A percentile compares a stretch with the other conserved stretches of the same genome.
These are phyloP conservation scores for Mediolabrus comicus DNA, from an alignment of 108 stramenopile genomes.

Conservation along the genomic window DNA sequence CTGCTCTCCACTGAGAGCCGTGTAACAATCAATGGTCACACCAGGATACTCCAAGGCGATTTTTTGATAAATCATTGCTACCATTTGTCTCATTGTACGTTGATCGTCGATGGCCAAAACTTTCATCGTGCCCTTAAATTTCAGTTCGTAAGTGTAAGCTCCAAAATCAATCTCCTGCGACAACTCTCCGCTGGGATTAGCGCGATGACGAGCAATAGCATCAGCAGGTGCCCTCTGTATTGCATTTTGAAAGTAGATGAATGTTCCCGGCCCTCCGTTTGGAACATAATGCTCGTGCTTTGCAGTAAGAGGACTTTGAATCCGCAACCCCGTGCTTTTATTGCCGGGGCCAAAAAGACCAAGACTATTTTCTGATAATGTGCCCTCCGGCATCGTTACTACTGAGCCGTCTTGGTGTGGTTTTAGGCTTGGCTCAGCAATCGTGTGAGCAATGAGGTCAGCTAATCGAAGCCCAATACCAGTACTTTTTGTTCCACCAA, in stretches of 20 bases:
- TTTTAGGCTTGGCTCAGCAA: conserved; percentile 35
- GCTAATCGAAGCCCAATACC: conserved; percentile 45
- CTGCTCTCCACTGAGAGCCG: conserved; percentile 40
- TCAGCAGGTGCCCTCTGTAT: conserved; percentile 34
- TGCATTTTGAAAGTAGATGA: conserved; percentile 42
- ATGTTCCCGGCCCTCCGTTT: conserved; percentile 33
- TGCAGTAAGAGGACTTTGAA: conserved; percentile 17
- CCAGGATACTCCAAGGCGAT: conserved; percentile 30
- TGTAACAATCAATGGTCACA: conserved; percentile 34
- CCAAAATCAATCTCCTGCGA: conserved; percentile 38
- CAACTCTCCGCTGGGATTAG: conserved; percentile 26
- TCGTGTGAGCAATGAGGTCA: conserved; percentile 41
- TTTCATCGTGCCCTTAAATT: conserved; percentile 34
- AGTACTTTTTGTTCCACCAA: conserved; percentile 31
- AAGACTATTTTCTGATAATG: conserved; percentile 12
- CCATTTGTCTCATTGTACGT: conserved; percentile 51
- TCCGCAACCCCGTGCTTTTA: conserved; percentile 21
- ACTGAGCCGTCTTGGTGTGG: conserved; percentile 30
- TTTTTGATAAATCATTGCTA: conserved; percentile 47
- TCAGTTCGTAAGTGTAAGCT: conserved; percentile 26
- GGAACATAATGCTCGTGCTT: conserved; percentile 18
- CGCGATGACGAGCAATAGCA: conserved; percentile 37
- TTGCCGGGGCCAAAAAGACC: conserved; percentile 2
- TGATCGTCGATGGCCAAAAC: conserved; percentile 46
- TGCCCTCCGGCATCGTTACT: conserved; percentile 16